Evolutionary conservation across 441 rosid genomes (phyloP).

Genomic region (Pelargonium fulgidum): DNA sequence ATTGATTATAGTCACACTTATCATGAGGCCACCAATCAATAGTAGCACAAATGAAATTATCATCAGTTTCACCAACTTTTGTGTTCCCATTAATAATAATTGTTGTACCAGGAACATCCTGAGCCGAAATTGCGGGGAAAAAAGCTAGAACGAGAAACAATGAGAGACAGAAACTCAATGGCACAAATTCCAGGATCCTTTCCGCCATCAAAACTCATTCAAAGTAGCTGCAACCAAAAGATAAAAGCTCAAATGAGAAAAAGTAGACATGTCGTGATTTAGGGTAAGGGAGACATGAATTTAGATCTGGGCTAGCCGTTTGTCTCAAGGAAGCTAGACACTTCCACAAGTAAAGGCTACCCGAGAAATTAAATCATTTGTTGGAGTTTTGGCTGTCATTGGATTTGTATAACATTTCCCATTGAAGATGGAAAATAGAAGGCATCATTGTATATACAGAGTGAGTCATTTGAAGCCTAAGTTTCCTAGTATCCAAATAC

Average conservation of each 20-base stretch:
- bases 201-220: conserved; percentile 21
- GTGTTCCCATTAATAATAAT: conserved; percentile 48
- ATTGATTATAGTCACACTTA: conserved; percentile 80
- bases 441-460: no score
- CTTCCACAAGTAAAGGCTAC: no score
- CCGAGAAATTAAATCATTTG: no score
- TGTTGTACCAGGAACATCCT: conserved; percentile 34
- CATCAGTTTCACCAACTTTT: conserved; percentile 55
- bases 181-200: conserved; percentile 9
- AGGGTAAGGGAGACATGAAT: background rate
- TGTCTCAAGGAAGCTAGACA: background rate
- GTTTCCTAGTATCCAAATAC: no score
- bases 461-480: no score
- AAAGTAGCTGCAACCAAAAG: conserved; percentile 30
- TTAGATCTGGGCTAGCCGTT: background rate
- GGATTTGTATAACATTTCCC: no score
- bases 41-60: conserved; percentile 84
- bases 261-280: background rate
- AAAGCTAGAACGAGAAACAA: conserved; percentile 35
- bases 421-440: no score
- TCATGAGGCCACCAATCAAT: conserved; percentile 99
- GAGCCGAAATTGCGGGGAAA: conserved; percentile 41
- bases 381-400: no score
- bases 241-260: conserved; percentile 9
- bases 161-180: conserved; percentile 40